Conservation (phyloP, 2,329 filamentous ascomycete species). For the Pseudogymnoascus sp. region DNA sequence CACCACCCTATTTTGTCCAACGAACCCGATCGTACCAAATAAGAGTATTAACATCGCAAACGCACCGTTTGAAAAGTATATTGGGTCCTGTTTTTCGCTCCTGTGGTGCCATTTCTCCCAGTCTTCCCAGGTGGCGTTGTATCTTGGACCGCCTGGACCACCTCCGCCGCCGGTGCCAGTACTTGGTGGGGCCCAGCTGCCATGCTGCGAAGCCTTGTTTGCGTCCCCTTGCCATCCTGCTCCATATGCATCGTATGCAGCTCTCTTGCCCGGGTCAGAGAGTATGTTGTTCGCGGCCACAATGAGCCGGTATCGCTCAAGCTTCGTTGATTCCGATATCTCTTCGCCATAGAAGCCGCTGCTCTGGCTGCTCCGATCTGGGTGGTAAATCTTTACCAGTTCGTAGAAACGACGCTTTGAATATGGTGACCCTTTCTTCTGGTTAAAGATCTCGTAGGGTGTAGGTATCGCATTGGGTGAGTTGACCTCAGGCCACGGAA, state of each 20-base stretch:
- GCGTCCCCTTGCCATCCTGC: conserved; percentile 62
- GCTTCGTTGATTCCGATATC: conserved; percentile 53
- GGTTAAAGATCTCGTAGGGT: conserved; percentile 79
- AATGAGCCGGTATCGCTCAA: conserved; percentile 87
- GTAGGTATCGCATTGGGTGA: conserved; percentile 38
- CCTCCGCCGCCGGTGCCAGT: conserved; percentile 22
- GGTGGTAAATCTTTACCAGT: conserved; percentile 93
- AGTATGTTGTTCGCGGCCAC: conserved; percentile 84
- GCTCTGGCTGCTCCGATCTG: conserved; percentile 52
- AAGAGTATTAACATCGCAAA: conserved; percentile 69
- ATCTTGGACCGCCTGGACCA: conserved; percentile 38
- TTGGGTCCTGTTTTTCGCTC: conserved; percentile 43
- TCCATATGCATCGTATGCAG: conserved; percentile 74
- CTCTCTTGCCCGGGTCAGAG: conserved; percentile 69
- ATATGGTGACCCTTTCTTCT: conserved; percentile 58
- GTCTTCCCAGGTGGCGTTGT: conserved; percentile 96
- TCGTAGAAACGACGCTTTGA: conserved; percentile 79
- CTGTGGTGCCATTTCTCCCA: conserved; percentile 75
- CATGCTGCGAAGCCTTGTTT: conserved; percentile 20
- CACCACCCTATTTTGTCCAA: conserved; percentile 65
- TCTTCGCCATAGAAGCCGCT: conserved; percentile 33
- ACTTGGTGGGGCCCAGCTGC: conserved; percentile 18
- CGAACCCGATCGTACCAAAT: conserved; percentile 60
- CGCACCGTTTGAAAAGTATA: conserved; percentile 69
- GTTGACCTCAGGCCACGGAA: conserved; percentile 27